Evolutionary conservation across 345 rosid genomes (phyloP).

Genomic region (Hevea brasiliensis): DNA sequence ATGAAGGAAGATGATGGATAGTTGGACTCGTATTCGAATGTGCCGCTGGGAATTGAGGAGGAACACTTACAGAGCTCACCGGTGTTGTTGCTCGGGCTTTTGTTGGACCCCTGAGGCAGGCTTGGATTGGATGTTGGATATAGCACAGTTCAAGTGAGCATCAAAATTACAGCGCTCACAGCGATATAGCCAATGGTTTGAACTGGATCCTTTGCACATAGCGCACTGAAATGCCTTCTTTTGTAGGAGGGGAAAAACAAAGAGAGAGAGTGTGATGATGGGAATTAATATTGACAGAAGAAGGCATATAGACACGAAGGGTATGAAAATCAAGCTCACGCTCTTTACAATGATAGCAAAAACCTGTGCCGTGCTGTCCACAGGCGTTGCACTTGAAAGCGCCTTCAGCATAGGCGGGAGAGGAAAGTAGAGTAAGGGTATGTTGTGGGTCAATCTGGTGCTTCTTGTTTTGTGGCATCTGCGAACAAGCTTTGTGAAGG

Average conservation of each 20-base stretch:
- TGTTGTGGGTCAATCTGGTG: not conserved
- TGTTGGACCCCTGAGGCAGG: not conserved
- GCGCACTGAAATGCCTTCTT: constrained; percentile 2
- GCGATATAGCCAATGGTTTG: not conserved
- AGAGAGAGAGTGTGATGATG: not conserved
- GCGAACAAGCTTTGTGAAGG: constrained; percentile 9
- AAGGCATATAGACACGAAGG: not conserved
- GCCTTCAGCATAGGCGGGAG: not conserved
- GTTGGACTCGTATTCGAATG: not conserved
- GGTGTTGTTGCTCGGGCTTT: not conserved
- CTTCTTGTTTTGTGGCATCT: constrained; percentile 6
- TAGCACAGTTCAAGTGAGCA: not conserved
- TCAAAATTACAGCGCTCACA: not conserved
- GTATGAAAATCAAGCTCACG: not conserved
- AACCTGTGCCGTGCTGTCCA: not conserved
- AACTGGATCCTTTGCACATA: not conserved
- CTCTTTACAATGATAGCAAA: not conserved
- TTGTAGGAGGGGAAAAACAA: not conserved
- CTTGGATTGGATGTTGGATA: not conserved
- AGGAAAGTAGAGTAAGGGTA: not conserved
- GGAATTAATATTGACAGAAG: not conserved
- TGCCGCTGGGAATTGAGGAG: not conserved
- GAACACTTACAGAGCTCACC: not conserved
- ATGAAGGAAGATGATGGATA: not conserved
- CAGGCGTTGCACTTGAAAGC: constrained; percentile 9